Evolutionary conservation across 2,329 filamentous ascomycete genomes (phyloP), one percentile per base, ranked within the genome.

Genomic region (Cytospora piceicola): DNA sequence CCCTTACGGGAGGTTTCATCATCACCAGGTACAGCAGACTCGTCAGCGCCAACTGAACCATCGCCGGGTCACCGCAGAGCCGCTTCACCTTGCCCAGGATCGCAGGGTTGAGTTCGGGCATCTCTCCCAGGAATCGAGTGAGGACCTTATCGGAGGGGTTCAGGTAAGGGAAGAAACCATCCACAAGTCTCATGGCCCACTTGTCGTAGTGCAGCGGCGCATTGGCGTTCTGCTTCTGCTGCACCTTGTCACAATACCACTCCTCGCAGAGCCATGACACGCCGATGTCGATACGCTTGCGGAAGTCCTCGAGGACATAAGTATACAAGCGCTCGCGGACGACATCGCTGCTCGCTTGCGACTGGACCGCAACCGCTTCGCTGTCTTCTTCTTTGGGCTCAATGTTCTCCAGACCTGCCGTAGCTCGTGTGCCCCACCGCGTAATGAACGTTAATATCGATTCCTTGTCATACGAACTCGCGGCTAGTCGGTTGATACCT

Each of bases 261-360:
- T 99, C 95, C 76, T 99, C 95, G 72, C 90, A 96, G 20, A 99
- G 83, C 95, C 95, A 99, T 9, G 90, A 89, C 60, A 98, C 93
- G 1, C 93, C 94, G 27, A 95, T 86, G 71, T 96, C 94, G 69
- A 98, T 94, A 53, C 95, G 89, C 68, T 86, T 89, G 63, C 94
- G 88, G 79, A 97, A 99, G 75, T 98, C 94, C 69, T 96, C 93
- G 69, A 98, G 86, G 57, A 98, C 86, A 75, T 96, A 97, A 62
- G 87, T 84, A 77, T 93, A 95, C 1, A 99, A 81, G 9, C 88
- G 84, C 71, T 96, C 90, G 61, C 95, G 88, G 70, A 98, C 93
- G 7, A 84, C 84, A 72, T 91, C 85, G 71, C 85, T 84, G 30
- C 79, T 83, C 70, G 76, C 75, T 73, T 70, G 74, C 39, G 75